Evolutionary conservation across 1,284 basidiomycete genomes (phyloP).

Genomic region (Exobasidium cylindrosporum): DNA sequence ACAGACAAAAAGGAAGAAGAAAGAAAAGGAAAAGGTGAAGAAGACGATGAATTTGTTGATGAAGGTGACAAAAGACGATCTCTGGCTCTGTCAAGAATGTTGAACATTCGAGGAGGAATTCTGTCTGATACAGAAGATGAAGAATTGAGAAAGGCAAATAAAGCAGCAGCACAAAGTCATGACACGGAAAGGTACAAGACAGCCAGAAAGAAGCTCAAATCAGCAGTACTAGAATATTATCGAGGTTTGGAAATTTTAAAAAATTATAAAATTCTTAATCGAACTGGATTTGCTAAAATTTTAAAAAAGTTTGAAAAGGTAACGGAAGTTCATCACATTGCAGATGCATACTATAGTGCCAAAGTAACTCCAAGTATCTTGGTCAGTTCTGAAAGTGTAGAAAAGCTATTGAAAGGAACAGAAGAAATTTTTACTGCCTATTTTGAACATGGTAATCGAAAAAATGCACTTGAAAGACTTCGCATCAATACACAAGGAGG

Average conservation of each 20-base stretch:
- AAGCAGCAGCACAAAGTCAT: constrained; percentile 54
- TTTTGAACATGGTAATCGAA: constrained; percentile 73
- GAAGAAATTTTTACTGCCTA: constrained; percentile 47
- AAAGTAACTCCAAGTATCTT: constrained; percentile 62
- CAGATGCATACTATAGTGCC: constrained; percentile 73
- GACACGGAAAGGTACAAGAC: constrained; percentile 77
- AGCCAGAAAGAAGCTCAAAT: constrained; percentile 77
- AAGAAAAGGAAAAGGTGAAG: constrained; percentile 15
- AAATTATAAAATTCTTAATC: constrained; percentile 69
- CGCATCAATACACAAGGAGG: constrained; percentile 59
- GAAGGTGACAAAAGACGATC: constrained; percentile 45
- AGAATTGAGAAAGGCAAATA: constrained; percentile 30
- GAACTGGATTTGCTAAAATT: constrained; percentile 80
- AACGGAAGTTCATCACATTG: constrained; percentile 63
- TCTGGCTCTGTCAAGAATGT: constrained; percentile 25
- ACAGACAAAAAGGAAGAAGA: constrained; percentile 14
- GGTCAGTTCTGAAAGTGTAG: constrained; percentile 63
- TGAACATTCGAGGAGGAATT: constrained; percentile 18
- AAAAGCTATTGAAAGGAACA: constrained; percentile 67
- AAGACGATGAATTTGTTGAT: constrained; percentile 11
- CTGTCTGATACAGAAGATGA: constrained; percentile 33
- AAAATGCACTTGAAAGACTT: constrained; percentile 70
- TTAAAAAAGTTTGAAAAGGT: constrained; percentile 91
- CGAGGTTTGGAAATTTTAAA: constrained; percentile 72
- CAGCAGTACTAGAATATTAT: constrained; percentile 81